Evolutionary conservation across 1,284 basidiomycete species (phyloP), one percentile per base, ranked within the genome.

Genomic region (Pyrrhoderma lamaoense): DNA sequence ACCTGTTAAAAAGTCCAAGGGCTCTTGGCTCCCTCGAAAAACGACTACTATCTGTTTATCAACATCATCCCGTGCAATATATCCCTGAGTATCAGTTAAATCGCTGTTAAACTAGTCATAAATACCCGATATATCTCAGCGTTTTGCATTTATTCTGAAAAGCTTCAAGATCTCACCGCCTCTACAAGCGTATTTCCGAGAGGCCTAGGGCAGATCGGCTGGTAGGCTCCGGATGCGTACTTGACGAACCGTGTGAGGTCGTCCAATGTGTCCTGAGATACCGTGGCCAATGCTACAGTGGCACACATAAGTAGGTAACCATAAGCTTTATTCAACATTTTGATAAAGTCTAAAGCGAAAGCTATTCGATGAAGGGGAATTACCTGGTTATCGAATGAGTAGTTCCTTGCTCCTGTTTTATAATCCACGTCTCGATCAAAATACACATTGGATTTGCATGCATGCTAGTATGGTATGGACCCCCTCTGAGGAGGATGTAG

Each of bases 1-100:
- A 54, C 52, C 52, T 34, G 43, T 53, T 3, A 58, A 5, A 14
- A 51, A 34, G 38, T 58, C 56, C 18, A 27, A 19, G 3, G 47
- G 13, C 8, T 42, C 44, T 8, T 23, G 36, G 13, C 51, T 54
- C 18, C 46, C 49, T 8, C 47, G 36, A 35, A 48, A 48, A 8
- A 21, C 34, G 13, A 54, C 45, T 23, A 54, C 34, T n/a, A 48
- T 51, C 31, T 47, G 40, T 21, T 49, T 39, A 8, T 40, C 38
- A 3, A 36, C 40, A 25, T 52, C 54, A 22, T 49, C 51, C 5
- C 51, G 38, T 13, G 51, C 36, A 21, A 53, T 56, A 21, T 31
- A 53, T 36, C 42, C 47, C 36, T 51, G 50, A 13, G 39, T 53
- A 37, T 51, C 36, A 8, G 48, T 56, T 8, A 34, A 22, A 1